Conservation (phyloP, 345 rosid genomes). For the Ceriops tagal region DNA sequence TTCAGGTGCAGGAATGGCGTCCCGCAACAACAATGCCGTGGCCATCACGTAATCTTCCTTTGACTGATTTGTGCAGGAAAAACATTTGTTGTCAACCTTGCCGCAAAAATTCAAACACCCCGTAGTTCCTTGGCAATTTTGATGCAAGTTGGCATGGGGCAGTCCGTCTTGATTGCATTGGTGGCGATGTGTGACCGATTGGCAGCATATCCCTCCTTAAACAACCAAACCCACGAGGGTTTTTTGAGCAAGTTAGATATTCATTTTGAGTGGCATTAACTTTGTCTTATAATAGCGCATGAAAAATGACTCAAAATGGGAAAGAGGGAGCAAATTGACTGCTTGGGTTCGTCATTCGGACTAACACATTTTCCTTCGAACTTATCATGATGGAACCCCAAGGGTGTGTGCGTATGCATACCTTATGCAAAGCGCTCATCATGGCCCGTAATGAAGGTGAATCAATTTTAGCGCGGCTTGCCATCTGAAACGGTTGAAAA, state of each 20-base stretch:
- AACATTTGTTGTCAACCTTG: too few relatives aligned
- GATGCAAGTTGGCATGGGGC: constrained; percentile 57
- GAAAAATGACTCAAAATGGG: too few relatives aligned
- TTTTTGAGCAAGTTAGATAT: background rate
- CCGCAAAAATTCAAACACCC: background rate
- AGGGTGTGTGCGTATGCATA: constrained; percentile 11
- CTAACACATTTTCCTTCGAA: too few relatives aligned
- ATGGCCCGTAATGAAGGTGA: constrained; percentile 63
- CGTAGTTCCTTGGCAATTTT: constrained; percentile 47
- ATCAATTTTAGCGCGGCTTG: constrained; percentile 71
- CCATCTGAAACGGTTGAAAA: constrained; percentile 46
- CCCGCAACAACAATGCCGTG: too few relatives aligned
- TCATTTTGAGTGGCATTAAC: too few relatives aligned
- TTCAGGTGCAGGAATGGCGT: too few relatives aligned
- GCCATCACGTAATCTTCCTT: too few relatives aligned
- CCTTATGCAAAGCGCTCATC: constrained; percentile 53
- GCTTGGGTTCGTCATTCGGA: too few relatives aligned
- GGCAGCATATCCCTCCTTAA: constrained; percentile 75
- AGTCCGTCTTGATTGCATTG: constrained; percentile 70
- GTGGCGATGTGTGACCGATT: constrained; percentile 72
- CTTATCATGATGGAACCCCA: too few relatives aligned
- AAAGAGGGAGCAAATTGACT: too few relatives aligned
- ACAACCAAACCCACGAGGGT: constrained; percentile 1
- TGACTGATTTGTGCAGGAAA: too few relatives aligned
- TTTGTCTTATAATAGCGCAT: too few relatives aligned